These are phyloP conservation scores for Cronartium quercuum DNA, from an alignment of 1,284 basidiomycete genomes.

Conservation along the genomic window DNA sequence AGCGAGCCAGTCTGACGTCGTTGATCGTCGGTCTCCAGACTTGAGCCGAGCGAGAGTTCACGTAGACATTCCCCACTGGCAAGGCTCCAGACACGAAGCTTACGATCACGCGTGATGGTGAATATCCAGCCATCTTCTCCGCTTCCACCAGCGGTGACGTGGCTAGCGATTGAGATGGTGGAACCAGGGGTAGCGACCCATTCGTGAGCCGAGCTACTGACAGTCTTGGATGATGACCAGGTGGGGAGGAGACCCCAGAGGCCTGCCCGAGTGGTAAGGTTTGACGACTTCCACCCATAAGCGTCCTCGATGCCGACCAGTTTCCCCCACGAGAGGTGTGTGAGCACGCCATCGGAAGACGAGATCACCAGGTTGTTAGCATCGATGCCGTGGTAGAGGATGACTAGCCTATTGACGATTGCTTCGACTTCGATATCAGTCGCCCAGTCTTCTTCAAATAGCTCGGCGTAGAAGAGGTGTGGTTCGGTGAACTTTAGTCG, in stretches of 20 bases:
- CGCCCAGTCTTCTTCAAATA: conserved; percentile 35
- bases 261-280: background rate
- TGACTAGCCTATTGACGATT: conserved; percentile 21
- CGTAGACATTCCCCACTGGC: conserved; percentile 48
- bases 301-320: conserved; percentile 20
- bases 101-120: conserved; percentile 80
- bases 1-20: background rate
- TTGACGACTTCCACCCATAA: conserved; percentile 31
- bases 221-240: conserved; percentile 24
- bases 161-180: conserved; percentile 29
- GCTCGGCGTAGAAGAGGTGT: conserved; percentile 24
- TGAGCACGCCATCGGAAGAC: conserved; percentile 22
- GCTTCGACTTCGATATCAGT: conserved; percentile 27
- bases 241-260: conserved; percentile 29
- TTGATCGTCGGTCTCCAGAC: background rate
- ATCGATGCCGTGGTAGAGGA: conserved; percentile 29
- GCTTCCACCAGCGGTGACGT: background rate
- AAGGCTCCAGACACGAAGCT: conserved; percentile 68
- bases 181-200: conserved; percentile 31
- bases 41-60: conserved; percentile 15
- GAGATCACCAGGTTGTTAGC: conserved; percentile 32
- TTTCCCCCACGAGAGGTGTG: conserved; percentile 32
- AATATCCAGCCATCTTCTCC: conserved; percentile 57
- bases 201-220: conserved; percentile 35
- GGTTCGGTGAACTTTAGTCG: conserved; percentile 29